Conservation (phyloP, 768 basidiomycete species). For the Pisolithus tinctorius region DNA sequence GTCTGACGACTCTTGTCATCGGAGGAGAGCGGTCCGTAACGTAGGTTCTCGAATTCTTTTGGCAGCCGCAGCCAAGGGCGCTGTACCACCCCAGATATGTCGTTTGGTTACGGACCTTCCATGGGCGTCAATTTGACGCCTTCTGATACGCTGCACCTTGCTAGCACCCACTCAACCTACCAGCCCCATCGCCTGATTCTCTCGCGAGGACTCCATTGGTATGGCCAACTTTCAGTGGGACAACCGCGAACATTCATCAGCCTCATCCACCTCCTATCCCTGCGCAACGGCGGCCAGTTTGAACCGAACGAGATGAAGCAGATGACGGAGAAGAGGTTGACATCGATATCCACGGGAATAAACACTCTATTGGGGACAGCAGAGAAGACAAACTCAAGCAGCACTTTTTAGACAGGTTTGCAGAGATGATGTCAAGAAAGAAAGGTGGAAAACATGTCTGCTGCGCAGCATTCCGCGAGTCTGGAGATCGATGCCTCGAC, state of each 20-base stretch:
- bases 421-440: neutral
- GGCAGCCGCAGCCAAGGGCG: no score
- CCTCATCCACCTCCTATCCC: neutral
- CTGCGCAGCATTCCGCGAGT: neutral
- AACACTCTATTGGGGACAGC: neutral
- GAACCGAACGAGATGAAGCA: neutral
- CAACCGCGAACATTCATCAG: neutral
- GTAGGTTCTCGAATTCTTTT: no score
- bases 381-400: neutral
- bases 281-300: neutral
- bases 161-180: no score
- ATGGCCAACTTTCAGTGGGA: neutral
- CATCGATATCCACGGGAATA: constrained; percentile 6
- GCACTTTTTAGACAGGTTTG: neutral
- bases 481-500: neutral
- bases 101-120: no score
- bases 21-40: no score
- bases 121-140: no score
- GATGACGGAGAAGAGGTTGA: neutral
- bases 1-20: no score
- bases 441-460: neutral
- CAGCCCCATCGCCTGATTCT: no score
- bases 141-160: no score
- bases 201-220: neutral
- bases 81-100: no score